Percentiles rank a stretch among this genome's conserved stretches.
These are phyloP conservation scores for Neoascochyta sp. DNA, from an alignment of 2,329 filamentous ascomycete species.

Conservation along the genomic window DNA sequence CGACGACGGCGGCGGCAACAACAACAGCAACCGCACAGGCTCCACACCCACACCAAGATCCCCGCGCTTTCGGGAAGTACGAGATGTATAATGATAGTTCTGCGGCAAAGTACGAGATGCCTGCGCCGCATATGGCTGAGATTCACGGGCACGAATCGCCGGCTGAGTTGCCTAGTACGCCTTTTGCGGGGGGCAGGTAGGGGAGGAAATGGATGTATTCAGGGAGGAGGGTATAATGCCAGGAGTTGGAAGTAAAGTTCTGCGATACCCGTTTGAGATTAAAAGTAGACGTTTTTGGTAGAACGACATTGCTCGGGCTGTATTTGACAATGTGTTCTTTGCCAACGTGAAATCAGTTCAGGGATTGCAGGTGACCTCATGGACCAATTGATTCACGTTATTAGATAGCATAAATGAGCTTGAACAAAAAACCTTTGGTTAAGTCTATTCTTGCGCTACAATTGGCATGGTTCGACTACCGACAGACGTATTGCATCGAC, in stretches of 20 bases:
- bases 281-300: too few species aligned
- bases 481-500: neutral
- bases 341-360: too few species aligned
- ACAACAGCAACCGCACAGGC: neutral
- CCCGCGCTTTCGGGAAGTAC: conserved; percentile 3
- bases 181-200: neutral
- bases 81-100: conserved; percentile 11
- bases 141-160: too few species aligned
- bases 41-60: conserved; percentile 1
- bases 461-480: too few species aligned
- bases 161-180: neutral
- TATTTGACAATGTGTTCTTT: too few species aligned
- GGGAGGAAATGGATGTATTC: neutral
- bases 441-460: neutral
- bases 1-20: neutral
- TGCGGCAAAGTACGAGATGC: conserved; percentile 16
- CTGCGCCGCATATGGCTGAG: neutral
- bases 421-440: neutral
- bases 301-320: too few species aligned
- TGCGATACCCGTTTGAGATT: too few species aligned
- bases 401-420: neutral
- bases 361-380: too few species aligned
- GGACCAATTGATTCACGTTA: too few species aligned
- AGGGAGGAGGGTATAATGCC: neutral
- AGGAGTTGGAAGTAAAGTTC: neutral